phyloP scores from a whole-genome alignment of 441 rosid species.

The Erodium moschatum region DNA sequence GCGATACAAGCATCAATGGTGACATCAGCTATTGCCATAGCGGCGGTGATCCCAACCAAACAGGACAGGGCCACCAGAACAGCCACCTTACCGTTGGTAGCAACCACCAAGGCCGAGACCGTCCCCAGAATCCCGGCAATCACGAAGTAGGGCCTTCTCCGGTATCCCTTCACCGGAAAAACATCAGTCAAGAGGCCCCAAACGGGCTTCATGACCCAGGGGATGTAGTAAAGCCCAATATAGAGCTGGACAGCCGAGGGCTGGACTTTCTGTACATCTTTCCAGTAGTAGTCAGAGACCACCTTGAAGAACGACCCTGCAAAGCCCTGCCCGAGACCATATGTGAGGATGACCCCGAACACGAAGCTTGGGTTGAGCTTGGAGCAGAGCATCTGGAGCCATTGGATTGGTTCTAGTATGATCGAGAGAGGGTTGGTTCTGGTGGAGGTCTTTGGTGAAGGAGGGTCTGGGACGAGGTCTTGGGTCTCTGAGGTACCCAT shows the following conservation, averaged over 20 bases:
- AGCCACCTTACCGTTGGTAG: constrained; percentile 37
- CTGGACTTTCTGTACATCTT: constrained; percentile 60
- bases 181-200: constrained; percentile 79
- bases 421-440: constrained; percentile 22
- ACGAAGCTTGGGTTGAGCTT: constrained; percentile 52
- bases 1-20: constrained; percentile 85
- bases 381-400: constrained; percentile 60
- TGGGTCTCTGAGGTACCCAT: constrained; percentile 2
- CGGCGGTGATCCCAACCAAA: constrained; percentile 52
- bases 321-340: constrained; percentile 72
- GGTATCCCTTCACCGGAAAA: constrained; percentile 58
- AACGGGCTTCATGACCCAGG: constrained; percentile 74
- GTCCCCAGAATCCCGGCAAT: constrained; percentile 55
- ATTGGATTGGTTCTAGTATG: constrained; percentile 53
- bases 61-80: constrained; percentile 45
- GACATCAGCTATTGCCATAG: constrained; percentile 71
- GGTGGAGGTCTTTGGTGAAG: background rate
- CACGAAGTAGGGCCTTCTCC: constrained; percentile 62
- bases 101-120: constrained; percentile 41
- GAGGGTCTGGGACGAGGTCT: background rate
- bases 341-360: constrained; percentile 50
- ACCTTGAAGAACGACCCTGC: constrained; percentile 61
- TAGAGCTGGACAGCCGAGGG: constrained; percentile 62
- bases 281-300: constrained; percentile 65
- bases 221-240: constrained; percentile 59